These are phyloP conservation scores for Trypanosoma caninum DNA, from an alignment of 208 protist species.

Conservation along the genomic window DNA sequence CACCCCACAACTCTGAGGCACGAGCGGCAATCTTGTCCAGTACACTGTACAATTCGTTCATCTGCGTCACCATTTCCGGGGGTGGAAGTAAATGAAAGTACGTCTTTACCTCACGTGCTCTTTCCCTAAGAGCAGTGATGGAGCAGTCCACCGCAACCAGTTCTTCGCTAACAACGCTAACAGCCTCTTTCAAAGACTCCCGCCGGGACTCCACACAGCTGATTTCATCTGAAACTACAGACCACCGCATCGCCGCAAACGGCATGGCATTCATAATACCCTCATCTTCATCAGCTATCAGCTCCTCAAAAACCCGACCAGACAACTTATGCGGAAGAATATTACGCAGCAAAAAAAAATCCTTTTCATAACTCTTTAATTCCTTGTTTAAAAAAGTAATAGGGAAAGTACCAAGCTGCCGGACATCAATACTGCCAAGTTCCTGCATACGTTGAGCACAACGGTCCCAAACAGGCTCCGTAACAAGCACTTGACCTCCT, in stretches of 20 bases:
- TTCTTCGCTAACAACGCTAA: conserved; percentile 56
- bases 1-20: conserved; percentile 49
- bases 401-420: conserved; percentile 47
- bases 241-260: conserved; percentile 42
- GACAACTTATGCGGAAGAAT: conserved; percentile 43
- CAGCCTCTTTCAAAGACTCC: conserved; percentile 36
- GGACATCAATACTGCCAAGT: conserved; percentile 47
- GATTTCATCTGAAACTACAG: conserved; percentile 59
- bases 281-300: conserved; percentile 30
- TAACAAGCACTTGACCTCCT: conserved; percentile 78
- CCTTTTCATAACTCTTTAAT: conserved; percentile 61
- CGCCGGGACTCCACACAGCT: conserved; percentile 51
- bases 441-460: conserved; percentile 52
- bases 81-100: conserved; percentile 85
- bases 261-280: conserved; percentile 29
- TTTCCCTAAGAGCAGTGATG: conserved; percentile 35
- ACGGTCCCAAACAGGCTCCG: conserved; percentile 61
- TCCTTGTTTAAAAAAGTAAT: conserved; percentile 73
- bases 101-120: conserved; percentile 35
- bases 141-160: conserved; percentile 39
- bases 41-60: conserved; percentile 83
- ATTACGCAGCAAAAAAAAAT: conserved; percentile 62
- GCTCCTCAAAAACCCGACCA: conserved; percentile 42
- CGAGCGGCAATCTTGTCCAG: conserved; percentile 74
- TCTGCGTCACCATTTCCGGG: conserved; percentile 73